Evolutionary conservation across 352 stramenopile genomes (phyloP).

Genomic region (Globisporangium splendens): DNA sequence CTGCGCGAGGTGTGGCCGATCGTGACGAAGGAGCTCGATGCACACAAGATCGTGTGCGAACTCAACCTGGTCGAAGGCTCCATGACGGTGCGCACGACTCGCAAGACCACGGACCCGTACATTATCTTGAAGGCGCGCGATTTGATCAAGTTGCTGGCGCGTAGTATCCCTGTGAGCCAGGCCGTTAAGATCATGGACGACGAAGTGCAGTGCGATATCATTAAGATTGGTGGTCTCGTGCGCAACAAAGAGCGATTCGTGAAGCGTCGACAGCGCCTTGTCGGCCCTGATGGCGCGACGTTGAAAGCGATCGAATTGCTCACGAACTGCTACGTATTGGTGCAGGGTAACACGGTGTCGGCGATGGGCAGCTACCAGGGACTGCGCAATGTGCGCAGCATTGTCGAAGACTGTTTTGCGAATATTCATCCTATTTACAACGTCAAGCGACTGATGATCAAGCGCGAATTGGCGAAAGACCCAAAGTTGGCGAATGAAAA

Average conservation of each 20-base stretch:
- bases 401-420: conserved; percentile 99
- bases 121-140: conserved; percentile 98
- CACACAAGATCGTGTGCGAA: conserved; percentile 95
- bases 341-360: conserved; percentile 98
- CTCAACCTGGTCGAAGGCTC: conserved; percentile 98
- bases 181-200: conserved; percentile 97
- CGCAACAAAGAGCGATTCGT: conserved; percentile 99
- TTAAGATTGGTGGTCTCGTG: conserved; percentile 99
- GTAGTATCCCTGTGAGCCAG: conserved; percentile 96
- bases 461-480: conserved; percentile 99
- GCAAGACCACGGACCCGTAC: conserved; percentile 96
- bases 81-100: conserved; percentile 92
- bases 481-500: conserved; percentile 95
- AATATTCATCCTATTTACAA: conserved; percentile 99
- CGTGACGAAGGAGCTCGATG: conserved; percentile 96
- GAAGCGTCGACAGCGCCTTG: conserved; percentile 96
- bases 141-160: conserved; percentile 98
- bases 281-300: conserved; percentile 97
- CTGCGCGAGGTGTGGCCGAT: conserved; percentile 98
- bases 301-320: conserved; percentile 98
- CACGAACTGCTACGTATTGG: conserved; percentile 99
- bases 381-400: conserved; percentile 93
- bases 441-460: conserved; percentile 99
- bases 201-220: conserved; percentile 98
- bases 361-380: conserved; percentile 87